A percentile compares a stretch with the other conserved stretches of the same genome.
These are phyloP conservation scores for Colletotrichum cereale DNA, from an alignment of 2,329 filamentous ascomycete genomes.

Conservation along the genomic window DNA sequence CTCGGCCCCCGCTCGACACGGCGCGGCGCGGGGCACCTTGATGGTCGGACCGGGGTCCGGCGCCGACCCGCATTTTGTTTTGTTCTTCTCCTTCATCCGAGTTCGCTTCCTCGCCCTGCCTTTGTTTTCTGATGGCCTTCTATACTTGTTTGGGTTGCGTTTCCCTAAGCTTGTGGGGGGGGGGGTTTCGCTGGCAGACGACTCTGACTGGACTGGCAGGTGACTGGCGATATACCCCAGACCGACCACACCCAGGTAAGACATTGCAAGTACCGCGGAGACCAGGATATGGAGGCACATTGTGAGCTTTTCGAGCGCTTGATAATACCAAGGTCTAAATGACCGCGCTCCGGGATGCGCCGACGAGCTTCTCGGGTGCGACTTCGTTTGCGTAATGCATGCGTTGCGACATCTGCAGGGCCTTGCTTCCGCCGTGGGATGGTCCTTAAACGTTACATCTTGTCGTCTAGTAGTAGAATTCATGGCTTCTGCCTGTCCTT, in stretches of 20 bases:
- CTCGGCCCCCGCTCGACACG: constrained; percentile 30
- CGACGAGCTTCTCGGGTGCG: background rate
- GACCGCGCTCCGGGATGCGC: background rate
- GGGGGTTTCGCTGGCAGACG: background rate
- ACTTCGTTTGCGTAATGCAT: constrained; percentile 23
- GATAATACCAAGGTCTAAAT: constrained; percentile 2
- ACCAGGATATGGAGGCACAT: background rate
- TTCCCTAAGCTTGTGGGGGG: constrained; percentile 4
- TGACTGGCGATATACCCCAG: background rate
- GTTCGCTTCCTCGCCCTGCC: background rate
- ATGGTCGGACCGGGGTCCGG: constrained; percentile 34
- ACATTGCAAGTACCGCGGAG: background rate
- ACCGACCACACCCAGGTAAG: background rate
- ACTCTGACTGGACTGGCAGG: background rate
- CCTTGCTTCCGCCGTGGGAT: constrained; percentile 6
- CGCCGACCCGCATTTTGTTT: constrained; percentile 28
- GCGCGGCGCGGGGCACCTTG: constrained; percentile 31
- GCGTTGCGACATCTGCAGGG: constrained; percentile 26
- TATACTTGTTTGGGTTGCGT: background rate
- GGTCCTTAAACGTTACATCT: constrained; percentile 11
- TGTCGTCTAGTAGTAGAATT: constrained; percentile 9
- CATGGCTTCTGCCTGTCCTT: constrained; percentile 2
- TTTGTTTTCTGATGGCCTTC: background rate
- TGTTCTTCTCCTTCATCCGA: background rate
- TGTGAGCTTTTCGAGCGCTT: background rate